Evolutionary conservation across 2,329 filamentous ascomycete species (phyloP).

Genomic region (Arachnopeziza araneosa): DNA sequence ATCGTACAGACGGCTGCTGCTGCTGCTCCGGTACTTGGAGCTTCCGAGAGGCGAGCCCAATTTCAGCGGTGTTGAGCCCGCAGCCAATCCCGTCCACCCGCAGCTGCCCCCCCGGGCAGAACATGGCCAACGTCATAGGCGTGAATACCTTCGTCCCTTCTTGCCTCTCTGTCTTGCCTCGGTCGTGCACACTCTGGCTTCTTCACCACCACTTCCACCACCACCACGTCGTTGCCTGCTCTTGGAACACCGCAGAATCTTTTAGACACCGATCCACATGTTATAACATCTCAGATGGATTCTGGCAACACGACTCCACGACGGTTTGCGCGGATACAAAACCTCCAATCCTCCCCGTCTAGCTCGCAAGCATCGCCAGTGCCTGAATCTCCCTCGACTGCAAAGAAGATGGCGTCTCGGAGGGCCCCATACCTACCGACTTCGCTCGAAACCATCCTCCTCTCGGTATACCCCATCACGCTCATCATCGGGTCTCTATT

Average conservation of each 20-base stretch:
- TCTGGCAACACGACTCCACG: slow-evolving; percentile 24
- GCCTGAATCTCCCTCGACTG: background rate
- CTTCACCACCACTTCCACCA: slow-evolving; percentile 8
- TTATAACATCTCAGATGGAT: slow-evolving; percentile 25
- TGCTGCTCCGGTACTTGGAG: background rate
- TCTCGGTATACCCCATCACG: slow-evolving; percentile 69
- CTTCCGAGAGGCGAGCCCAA: slow-evolving; percentile 1
- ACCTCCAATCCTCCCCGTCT: slow-evolving; percentile 16
- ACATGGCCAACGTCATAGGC: slow-evolving; percentile 17
- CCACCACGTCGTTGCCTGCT: slow-evolving; percentile 11
- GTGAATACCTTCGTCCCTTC: background rate
- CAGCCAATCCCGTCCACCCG: background rate
- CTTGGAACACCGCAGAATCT: background rate
- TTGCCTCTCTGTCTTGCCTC: slow-evolving; percentile 3
- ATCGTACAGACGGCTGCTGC: background rate
- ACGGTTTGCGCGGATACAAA: slow-evolving; percentile 25
- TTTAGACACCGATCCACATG: slow-evolving; percentile 11
- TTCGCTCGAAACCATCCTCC: slow-evolving; percentile 56
- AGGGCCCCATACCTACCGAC: slow-evolving; percentile 49
- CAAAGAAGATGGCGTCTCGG: background rate
- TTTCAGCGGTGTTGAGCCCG: background rate
- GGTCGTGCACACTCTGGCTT: slow-evolving; percentile 14
- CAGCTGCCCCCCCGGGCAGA: background rate
- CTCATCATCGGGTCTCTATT: slow-evolving; percentile 79
- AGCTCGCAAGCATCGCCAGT: background rate